A percentile compares a stretch with the other conserved stretches of the same genome.
These are phyloP conservation scores for Sphenostylis stenocarpa DNA, from an alignment of 306 rosid species.

Conservation along the genomic window DNA sequence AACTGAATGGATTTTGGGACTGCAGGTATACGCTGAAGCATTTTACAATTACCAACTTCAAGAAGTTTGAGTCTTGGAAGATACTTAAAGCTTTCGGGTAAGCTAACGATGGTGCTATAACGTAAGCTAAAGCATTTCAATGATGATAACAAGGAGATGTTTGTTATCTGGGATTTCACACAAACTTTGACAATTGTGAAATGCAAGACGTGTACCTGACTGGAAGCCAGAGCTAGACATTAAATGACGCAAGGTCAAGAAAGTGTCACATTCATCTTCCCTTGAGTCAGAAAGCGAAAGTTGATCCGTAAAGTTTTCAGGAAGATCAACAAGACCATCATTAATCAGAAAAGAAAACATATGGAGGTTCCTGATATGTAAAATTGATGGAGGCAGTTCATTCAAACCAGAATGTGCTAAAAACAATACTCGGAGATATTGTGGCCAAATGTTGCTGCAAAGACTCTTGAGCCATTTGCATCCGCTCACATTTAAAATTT, in stretches of 20 bases:
- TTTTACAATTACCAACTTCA: background rate
- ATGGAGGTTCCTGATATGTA: background rate
- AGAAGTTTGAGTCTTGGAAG: background rate
- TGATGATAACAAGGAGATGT: constrained; percentile 5
- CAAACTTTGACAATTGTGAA: background rate
- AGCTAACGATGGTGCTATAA: background rate
- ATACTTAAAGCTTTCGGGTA: constrained; percentile 16
- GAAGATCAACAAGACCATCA: background rate
- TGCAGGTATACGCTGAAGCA: constrained; percentile 8
- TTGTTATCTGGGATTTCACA: constrained; percentile 13
- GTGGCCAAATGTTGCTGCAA: background rate
- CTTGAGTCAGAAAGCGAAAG: background rate
- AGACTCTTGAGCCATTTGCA: background rate
- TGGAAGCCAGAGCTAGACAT: background rate
- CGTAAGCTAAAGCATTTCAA: background rate
- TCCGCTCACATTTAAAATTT: background rate
- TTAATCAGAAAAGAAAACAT: accelerated
- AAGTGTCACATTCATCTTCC: background rate
- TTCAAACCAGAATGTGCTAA: background rate
- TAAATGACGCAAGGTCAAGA: background rate
- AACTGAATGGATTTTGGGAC: background rate
- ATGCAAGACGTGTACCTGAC: background rate
- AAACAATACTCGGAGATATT: accelerated
- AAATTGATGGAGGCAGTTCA: constrained; percentile 9
- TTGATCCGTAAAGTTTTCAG: background rate